Base-by-base conservation (phyloP, 179 eudicot species). In the Beta lomatogona region DNA sequence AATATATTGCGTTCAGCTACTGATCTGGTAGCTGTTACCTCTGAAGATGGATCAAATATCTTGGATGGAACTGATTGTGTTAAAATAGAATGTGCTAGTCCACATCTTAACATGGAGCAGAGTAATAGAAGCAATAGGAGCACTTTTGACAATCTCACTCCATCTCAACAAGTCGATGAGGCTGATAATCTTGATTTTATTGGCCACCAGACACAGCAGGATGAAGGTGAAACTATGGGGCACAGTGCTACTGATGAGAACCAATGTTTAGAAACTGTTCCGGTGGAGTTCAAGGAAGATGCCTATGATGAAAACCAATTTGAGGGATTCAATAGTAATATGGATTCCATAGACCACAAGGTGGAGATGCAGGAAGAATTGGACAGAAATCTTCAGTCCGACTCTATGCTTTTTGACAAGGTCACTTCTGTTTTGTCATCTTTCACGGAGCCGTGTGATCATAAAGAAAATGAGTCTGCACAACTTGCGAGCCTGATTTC, bases 21-120 rank as follows among this genome's bases (percentile, higher is more conserved):
- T 63, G 66, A 76, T 44, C 78, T 68, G 77, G 83, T 16, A 55
- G 36, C 53, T 63, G 50, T 21, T 71, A 44, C 60, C 65, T 77
- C 72, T 41, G 78, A 61, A 70, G 75, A 72, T 80, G 59, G 53
- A 44, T 21, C 14, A 25, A 14, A 31, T 18, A 36, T 9, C n/a
- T 50, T 53, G 25, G 67, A 46, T 6, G 28, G 21, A 18, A 68
- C 52, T 55, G 66, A 44, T 68, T 61, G 58, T 53, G 3, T 22
- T 25, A 71, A 71, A 31, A 54, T 22, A 66, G 15, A 57, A n/a
- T 55, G 60, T n/a, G 72, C 55, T 7, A 46, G 58, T 66, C 50
- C 80, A 68, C 36, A 13, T 57, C 15, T 44, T 36, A 52, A 50
- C 63, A 44, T 6, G 48, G 75, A 48, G 4, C 60, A 76, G 57